Conservation (phyloP, 306 rosid species). For the Alnus glutinosa region DNA sequence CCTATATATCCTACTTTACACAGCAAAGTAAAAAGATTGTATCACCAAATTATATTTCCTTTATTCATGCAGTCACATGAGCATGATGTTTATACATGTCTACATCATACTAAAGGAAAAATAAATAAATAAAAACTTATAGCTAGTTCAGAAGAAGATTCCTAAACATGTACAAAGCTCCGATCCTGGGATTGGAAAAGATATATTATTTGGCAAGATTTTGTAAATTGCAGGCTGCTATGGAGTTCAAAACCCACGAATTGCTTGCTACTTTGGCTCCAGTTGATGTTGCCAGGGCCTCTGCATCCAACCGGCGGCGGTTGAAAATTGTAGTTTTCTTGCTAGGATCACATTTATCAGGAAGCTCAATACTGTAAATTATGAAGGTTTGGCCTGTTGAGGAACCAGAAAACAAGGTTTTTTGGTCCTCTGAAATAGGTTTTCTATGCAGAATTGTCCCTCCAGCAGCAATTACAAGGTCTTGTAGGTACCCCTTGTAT, state of each 20-base stretch:
- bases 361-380: conserved; percentile 72
- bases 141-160: no score
- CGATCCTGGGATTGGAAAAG: conserved; percentile 13
- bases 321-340: conserved; percentile 37
- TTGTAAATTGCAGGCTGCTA: conserved; percentile 81
- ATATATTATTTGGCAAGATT: conserved; percentile 38
- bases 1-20: not conserved
- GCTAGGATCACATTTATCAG: conserved; percentile 44
- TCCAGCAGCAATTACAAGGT: conserved; percentile 85
- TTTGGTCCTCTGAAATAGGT: conserved; percentile 51
- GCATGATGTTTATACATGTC: not conserved
- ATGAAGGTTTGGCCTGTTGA: conserved; percentile 50
- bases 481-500: conserved; percentile 76
- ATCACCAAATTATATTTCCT: not conserved
- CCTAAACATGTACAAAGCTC: conserved; percentile 16
- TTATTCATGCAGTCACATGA: no score
- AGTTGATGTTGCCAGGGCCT: conserved; percentile 61
- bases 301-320: conserved; percentile 54
- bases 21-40: not conserved
- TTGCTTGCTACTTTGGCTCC: conserved; percentile 69
- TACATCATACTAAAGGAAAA: not conserved
- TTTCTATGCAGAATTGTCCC: conserved; percentile 81
- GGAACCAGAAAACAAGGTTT: conserved; percentile 25
- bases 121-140: no score
- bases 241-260: conserved; percentile 80